Base-by-base conservation (phyloP, 768 basidiomycete species). In the Ramaria sp. region DNA sequence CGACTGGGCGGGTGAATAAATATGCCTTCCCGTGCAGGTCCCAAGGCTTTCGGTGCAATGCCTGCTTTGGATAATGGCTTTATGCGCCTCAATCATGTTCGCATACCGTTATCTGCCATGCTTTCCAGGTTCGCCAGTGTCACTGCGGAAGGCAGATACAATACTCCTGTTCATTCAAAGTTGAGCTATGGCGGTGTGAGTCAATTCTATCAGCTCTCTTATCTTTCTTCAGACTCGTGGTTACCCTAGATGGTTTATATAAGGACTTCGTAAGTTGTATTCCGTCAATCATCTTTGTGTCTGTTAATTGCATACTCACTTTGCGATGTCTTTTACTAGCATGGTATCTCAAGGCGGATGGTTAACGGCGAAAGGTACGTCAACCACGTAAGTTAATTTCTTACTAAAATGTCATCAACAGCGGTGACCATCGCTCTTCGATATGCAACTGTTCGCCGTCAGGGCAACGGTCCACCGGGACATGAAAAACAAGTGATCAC, bases 111-210 rank as follows among this genome's bases (percentile, higher is more conserved):
- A 48, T 76, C 75, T 56, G 70, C 84, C 42, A 88, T 90, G 85
- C 76, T 89, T 5, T 83, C 81, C 41, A 81, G 78, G 51, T 88
- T 87, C 58, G 82, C 86, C 1, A 73, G 73, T 45, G 81, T 89
- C 39, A 82, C 83, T 0, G 69, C 78, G 28, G 79, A 78, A 0
- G 83, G 84, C 2, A 64, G 67, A 56, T 90, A 89, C 60, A 60
- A 81, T 24, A 71, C 74, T 58, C 85, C 86, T 16, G 79, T 78
- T 30, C 86, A 88, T 61, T 74, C 81, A 1, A 89, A 87, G 63
- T 67, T 88, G 24, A 83, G 82, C 58, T 88, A 85, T 57, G 82
- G 82, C 50, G 85, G 85, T 2, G 85, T 86, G 62, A 61, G 79
- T 74, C 41, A 27, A 28, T 36, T 30, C 3, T 22, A 16, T 20